phyloP scores from a whole-genome alignment of 441 rosid genomes.

The Pelargonium citronellum region DNA sequence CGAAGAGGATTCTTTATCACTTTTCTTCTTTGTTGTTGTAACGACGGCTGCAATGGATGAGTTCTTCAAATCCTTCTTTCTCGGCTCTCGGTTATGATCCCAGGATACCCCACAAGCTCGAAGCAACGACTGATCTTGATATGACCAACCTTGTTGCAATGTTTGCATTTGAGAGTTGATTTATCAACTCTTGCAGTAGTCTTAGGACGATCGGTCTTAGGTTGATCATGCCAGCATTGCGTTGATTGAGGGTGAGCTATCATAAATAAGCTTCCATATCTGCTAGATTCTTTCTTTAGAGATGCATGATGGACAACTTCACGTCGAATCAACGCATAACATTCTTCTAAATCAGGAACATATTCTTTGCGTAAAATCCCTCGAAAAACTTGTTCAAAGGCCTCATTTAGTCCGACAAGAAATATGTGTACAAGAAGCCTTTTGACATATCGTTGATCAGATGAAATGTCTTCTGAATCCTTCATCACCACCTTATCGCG shows the following conservation, averaged over 20 bases:
- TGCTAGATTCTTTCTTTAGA: not conserved
- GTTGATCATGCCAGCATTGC: no score
- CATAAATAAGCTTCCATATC: not conserved
- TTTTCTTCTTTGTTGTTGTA: not conserved
- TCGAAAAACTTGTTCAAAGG: not conserved
- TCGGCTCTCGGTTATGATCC: not conserved
- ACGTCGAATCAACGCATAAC: not conserved
- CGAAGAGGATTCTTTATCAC: not conserved
- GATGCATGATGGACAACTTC: not conserved
- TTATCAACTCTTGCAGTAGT: not conserved
- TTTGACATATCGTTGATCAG: not conserved
- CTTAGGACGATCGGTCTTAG: not conserved
- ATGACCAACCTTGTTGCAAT: slow-evolving; percentile 11
- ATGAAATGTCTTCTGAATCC: not conserved
- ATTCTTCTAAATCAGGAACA: not conserved
- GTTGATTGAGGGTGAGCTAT: no score
- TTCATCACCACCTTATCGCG: slow-evolving; percentile 14
- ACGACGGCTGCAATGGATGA: not conserved
- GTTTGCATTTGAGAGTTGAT: not conserved
- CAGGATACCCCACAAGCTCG: slow-evolving; percentile 15
- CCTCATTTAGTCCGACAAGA: not conserved
- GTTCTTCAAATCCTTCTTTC: slow-evolving; percentile 2
- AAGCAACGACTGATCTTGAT: not conserved
- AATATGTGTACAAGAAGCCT: not conserved
- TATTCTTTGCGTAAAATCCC: not conserved